A percentile compares a stretch with the other conserved stretches of the same genome.
phyloP scores from a whole-genome alignment of 2,329 filamentous ascomycete species.

The Neopestalotiopsis rosae region DNA sequence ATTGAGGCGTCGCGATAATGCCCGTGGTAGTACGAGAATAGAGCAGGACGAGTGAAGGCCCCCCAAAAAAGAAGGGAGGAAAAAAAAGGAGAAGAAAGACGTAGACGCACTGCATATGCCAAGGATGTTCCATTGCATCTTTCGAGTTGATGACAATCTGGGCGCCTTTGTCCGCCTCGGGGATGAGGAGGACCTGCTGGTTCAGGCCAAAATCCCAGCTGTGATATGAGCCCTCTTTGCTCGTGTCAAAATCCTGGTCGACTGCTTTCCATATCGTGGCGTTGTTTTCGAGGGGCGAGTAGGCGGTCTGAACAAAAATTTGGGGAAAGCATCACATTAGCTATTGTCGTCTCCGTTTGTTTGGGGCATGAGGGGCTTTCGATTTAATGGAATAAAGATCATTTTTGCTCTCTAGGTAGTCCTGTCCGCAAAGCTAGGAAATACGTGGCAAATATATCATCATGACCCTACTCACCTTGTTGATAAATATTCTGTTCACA shows the following conservation, averaged over 20 bases:
- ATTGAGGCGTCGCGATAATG: too few species aligned
- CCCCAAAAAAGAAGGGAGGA: neutral
- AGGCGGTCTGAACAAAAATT: slow-evolving; percentile 35
- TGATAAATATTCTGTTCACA: slow-evolving; percentile 43
- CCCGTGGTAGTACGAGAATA: neutral
- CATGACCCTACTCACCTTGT: slow-evolving; percentile 32
- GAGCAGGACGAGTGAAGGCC: neutral
- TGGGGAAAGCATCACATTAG: neutral
- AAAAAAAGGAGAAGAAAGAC: neutral
- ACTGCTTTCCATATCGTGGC: slow-evolving; percentile 40
- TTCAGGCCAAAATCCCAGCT: slow-evolving; percentile 42
- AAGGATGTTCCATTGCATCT: slow-evolving; percentile 46
- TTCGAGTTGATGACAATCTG: slow-evolving; percentile 44
- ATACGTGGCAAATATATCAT: neutral
- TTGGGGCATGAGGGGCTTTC: neutral
- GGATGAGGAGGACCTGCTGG: slow-evolving; percentile 42
- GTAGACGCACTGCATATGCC: slow-evolving; percentile 40
- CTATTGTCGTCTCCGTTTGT: neutral
- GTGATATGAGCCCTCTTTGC: slow-evolving; percentile 35
- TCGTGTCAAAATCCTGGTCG: slow-evolving; percentile 34
- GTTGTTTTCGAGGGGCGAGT: slow-evolving; percentile 35
- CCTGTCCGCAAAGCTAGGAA: neutral
- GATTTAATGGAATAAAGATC: neutral
- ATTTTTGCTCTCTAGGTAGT: neutral
- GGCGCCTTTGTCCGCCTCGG: slow-evolving; percentile 35